Evolutionary conservation across 805 yeast species (phyloP), one percentile per base, ranked within the genome.

Genomic region (Suhomyces sp.): DNA sequence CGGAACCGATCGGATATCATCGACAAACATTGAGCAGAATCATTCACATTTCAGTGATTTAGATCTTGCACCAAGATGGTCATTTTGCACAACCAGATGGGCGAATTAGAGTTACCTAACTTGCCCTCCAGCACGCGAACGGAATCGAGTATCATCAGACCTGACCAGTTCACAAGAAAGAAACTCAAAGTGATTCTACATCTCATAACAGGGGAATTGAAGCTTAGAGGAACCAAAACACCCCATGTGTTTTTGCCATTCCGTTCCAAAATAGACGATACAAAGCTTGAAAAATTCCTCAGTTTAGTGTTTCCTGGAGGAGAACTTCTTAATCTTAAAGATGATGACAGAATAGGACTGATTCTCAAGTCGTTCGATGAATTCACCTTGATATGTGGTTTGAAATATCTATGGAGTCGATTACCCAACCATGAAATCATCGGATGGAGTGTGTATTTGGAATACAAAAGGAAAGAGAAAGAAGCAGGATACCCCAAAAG

Each of bases 321-420:
- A 0, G 60, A 67, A 17, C 61, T 81, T 16, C 51, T 68, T 2
- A 39, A 43, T 16, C 32, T 46, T 19, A 38, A 32, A 3, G 67
- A 69, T 6, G 70, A 70, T 19, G 60, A 61, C 4, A 51, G 46
- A 1, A 43, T 77, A 25, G 61, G 66, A 24, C 56, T 65, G 18
- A 64, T 72, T 2, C 66, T 84, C 4, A 56, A 68, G 31, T 50
- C 64, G 32, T 54, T 56, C 27, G 88, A 85, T 45, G 87, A 79
- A 37, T 81, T 76, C 55, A 82, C 90, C 1, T 61, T 88, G 25
- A 77, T 84, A 23, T 74, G 87, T 38, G 82, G 82, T 1, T 65
- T 88, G 40, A 88, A 87, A 54, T 88, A 85, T 60, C 67, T 87
- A 29, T 88, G 97, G 97, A 77, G 90, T 41, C 68, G 97, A 39